phyloP scores from a whole-genome alignment of 192 early-diverging fungal species.

The Kickxella alabastrina region DNA sequence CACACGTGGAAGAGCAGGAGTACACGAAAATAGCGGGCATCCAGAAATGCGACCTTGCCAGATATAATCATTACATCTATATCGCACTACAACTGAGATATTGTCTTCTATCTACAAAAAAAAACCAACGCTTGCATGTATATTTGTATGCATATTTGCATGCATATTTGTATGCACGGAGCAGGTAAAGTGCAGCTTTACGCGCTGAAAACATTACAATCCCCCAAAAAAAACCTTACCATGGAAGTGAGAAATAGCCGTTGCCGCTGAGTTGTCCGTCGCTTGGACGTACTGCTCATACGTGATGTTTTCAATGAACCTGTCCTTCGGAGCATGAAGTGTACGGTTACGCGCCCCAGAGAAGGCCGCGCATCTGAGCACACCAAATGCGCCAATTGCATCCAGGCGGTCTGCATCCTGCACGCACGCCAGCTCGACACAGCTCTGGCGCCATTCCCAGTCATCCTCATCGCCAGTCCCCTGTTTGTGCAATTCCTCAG shows the following conservation, averaged over 20 bases:
- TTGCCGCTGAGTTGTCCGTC: slow-evolving; percentile 48
- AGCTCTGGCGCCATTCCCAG: slow-evolving; percentile 52
- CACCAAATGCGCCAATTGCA: slow-evolving; percentile 71
- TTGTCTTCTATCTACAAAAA: too few relatives aligned
- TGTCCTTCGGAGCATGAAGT: slow-evolving; percentile 54
- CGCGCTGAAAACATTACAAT: too few relatives aligned
- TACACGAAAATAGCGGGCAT: too few relatives aligned
- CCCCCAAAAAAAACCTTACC: too few relatives aligned
- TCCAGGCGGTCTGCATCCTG: slow-evolving; percentile 73
- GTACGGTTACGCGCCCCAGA: slow-evolving; percentile 62
- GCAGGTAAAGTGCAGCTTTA: too few relatives aligned
- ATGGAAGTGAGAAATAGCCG: slow-evolving; percentile 64
- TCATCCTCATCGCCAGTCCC: slow-evolving; percentile 22
- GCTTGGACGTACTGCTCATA: slow-evolving; percentile 59
- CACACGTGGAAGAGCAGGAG: too few relatives aligned
- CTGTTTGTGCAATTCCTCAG: slow-evolving; percentile 29
- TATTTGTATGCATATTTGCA: too few relatives aligned
- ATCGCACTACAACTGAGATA: not conserved
- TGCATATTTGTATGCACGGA: too few relatives aligned
- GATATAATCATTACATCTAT: too few relatives aligned
- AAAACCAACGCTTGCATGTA: too few relatives aligned
- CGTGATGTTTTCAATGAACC: slow-evolving; percentile 53
- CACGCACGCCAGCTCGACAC: slow-evolving; percentile 61
- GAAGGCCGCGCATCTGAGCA: slow-evolving; percentile 67
- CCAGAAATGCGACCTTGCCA: too few relatives aligned